These are phyloP conservation scores for Fibroporia radiculosa DNA, from an alignment of 768 basidiomycete genomes.

Conservation along the genomic window DNA sequence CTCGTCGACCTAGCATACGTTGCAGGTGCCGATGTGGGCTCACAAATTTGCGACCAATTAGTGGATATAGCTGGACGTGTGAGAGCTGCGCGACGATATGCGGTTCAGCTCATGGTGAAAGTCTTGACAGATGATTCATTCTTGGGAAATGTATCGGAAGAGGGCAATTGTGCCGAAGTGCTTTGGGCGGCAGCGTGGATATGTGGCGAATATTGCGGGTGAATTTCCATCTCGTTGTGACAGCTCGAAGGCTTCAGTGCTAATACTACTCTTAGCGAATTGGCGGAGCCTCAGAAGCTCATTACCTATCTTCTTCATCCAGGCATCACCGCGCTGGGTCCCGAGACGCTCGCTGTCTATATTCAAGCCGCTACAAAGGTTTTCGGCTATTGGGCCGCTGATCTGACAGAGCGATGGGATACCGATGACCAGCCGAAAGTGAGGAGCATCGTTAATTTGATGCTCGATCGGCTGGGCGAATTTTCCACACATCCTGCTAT, in stretches of 20 bases:
- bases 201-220: slow-evolving; percentile 92
- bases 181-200: slow-evolving; percentile 96
- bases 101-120: slow-evolving; percentile 78
- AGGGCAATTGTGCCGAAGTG: slow-evolving; percentile 74
- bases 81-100: slow-evolving; percentile 62
- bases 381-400: slow-evolving; percentile 78
- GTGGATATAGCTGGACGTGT: slow-evolving; percentile 86
- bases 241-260: background rate
- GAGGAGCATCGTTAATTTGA: slow-evolving; percentile 52
- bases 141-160: slow-evolving; percentile 55
- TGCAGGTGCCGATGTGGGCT: slow-evolving; percentile 71
- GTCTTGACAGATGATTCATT: slow-evolving; percentile 75
- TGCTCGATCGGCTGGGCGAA: slow-evolving; percentile 48
- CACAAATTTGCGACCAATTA: slow-evolving; percentile 73
- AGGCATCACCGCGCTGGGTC: slow-evolving; percentile 43
- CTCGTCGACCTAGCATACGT: slow-evolving; percentile 88
- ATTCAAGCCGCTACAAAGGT: slow-evolving; percentile 81
- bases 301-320: slow-evolving; percentile 62
- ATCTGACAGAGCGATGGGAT: slow-evolving; percentile 71
- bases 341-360: slow-evolving; percentile 70
- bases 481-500: slow-evolving; percentile 62
- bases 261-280: slow-evolving; percentile 41
- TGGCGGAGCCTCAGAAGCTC: slow-evolving; percentile 71
- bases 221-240: slow-evolving; percentile 22
- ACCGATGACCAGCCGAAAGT: slow-evolving; percentile 61